Percentiles rank a stretch among this genome's conserved stretches.
These are phyloP conservation scores for Paramecium pentaurelia DNA, from an alignment of 73 alveolate genomes.

Conservation along the genomic window DNA sequence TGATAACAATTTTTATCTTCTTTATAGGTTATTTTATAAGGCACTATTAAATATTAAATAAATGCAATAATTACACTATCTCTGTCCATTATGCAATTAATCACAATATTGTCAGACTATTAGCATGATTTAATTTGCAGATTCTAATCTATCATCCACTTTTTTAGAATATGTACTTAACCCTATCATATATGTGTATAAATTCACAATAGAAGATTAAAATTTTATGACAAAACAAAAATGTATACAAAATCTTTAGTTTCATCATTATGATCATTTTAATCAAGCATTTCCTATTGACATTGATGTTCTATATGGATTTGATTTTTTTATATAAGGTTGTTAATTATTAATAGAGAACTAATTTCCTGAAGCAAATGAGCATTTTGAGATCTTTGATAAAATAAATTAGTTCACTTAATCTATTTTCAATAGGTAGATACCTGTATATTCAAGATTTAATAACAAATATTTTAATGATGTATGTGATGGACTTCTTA, in stretches of 20 bases:
- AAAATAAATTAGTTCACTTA: background rate
- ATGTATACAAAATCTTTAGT: background rate
- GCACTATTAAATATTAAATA: background rate
- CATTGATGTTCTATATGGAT: background rate
- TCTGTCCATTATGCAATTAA: background rate
- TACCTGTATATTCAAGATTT: background rate
- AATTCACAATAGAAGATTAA: background rate
- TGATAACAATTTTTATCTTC: background rate
- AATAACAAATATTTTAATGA: background rate
- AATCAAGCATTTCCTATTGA: background rate
- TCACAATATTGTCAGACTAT: background rate
- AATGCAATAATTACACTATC: background rate
- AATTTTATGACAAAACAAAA: background rate
- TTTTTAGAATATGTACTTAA: background rate
- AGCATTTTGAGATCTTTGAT: background rate
- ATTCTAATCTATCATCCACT: background rate
- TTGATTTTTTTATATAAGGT: background rate
- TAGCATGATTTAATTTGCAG: background rate
- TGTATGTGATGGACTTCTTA: background rate
- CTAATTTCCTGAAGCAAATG: background rate
- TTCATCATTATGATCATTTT: background rate
- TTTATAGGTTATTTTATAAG: background rate
- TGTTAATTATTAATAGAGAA: background rate
- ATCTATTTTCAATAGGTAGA: background rate
- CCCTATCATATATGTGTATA: background rate